Evolutionary conservation across 805 yeast species (phyloP), one percentile per base, ranked within the genome.

Genomic region (Zygosaccharomyces rouxii): DNA sequence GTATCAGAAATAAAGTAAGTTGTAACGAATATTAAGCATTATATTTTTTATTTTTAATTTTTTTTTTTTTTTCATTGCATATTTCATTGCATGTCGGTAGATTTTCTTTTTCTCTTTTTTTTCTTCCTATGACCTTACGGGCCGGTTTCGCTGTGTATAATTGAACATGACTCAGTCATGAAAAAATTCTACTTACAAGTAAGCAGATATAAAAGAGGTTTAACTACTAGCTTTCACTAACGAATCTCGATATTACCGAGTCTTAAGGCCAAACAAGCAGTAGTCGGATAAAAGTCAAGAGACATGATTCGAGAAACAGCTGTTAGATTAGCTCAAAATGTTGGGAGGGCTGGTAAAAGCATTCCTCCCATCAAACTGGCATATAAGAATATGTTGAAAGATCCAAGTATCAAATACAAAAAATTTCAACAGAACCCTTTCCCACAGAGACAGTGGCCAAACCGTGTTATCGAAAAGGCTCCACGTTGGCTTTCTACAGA

Each of bases 401-500:
- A 84, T 54, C 90, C 92, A 2, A 79, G 85, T 23, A 56, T 56
- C 26, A 84, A 84, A 64, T 84, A 84, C 66, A 69, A 70, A 16
- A 71, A 84, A 19, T 80, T 78, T 56, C 72, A 75, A 48, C 78
- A 79, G 25, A 72, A 84, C 33, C 63, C 75, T 16, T 70, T 84
- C 47, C 77, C 80, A 23, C 76, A 83, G 63, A 75, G 92, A 66
- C 75, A 78, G 38, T 84, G 92, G 92, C 92, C 92, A 18, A 69
- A 75, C 56, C 80, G 80, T 41, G 67, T 74, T 40, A 80, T 84
- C 58, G 76, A 78, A 42, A 81, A 81, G 64, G 84, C 89, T 4
- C 92, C 92, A 53, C 74, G 89, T 63, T 84, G 92, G 92, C 73
- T 84, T 47, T 79, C 88, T 7, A 84, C 92, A 0, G 92, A 84